phyloP scores from a whole-genome alignment of 2,329 filamentous ascomycete species.

The Seiridium cupressi region DNA sequence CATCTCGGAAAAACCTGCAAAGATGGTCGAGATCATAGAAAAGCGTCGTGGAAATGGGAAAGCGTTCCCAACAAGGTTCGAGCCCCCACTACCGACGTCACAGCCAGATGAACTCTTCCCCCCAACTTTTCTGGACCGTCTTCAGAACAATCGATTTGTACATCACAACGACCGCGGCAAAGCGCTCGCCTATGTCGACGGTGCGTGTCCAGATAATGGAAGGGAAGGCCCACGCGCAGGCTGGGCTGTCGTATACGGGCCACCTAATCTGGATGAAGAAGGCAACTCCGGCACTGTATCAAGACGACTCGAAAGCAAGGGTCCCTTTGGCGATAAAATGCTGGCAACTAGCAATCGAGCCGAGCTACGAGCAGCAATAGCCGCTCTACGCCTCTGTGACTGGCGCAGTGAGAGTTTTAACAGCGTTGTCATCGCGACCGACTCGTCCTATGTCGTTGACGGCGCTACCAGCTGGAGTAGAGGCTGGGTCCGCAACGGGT shows the following conservation, averaged over 20 bases:
- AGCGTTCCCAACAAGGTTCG: neutral
- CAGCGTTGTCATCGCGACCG: conserved; percentile 49
- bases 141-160: neutral
- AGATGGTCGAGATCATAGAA: neutral
- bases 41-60: neutral
- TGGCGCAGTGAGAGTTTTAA: conserved; percentile 41
- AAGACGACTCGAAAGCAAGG: conserved; percentile 35
- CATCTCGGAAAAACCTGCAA: neutral
- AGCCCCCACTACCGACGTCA: neutral
- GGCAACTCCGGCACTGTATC: neutral
- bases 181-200: neutral
- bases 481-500: conserved; percentile 43
- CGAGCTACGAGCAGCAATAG: conserved; percentile 53
- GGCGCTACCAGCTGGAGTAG: conserved; percentile 41
- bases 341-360: conserved; percentile 51
- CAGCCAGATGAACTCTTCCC: neutral
- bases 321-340: conserved; percentile 35
- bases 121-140: neutral
- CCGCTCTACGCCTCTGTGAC: conserved; percentile 40
- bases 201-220: neutral
- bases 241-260: neutral
- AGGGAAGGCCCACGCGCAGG: neutral
- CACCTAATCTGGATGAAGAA: no score
- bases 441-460: conserved; percentile 49
- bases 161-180: neutral